Conservation (phyloP, 257 asterid species). For the Solanum clarkiae region DNA sequence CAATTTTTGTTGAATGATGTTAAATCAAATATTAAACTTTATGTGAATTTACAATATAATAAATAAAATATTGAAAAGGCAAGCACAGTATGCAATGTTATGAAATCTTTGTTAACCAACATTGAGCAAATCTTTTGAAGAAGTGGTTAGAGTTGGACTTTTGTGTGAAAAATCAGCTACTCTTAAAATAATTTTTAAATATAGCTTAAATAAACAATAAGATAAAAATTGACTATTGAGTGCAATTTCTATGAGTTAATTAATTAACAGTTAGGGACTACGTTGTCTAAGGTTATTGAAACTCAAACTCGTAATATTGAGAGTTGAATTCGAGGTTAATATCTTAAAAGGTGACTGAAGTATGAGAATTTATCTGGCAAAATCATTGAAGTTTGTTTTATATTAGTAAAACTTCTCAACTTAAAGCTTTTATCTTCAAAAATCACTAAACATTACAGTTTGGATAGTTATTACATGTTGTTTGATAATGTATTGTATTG, state of each 20-base stretch:
- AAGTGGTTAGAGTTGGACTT: background rate
- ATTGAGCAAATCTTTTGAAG: background rate
- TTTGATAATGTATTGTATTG: no score
- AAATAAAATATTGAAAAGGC: background rate
- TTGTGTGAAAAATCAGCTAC: background rate
- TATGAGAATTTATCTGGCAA: no score
- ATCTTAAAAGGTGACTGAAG: no score
- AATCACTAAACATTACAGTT: no score
- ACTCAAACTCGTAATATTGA: background rate
- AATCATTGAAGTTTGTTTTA: no score
- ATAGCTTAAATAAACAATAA: background rate
- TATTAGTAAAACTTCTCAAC: no score
- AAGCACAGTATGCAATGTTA: background rate
- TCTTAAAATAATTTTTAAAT: background rate
- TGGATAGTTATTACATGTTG: no score
- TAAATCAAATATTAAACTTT: background rate
- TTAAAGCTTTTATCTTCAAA: no score
- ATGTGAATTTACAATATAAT: background rate
- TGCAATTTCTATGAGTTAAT: background rate
- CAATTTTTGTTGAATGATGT: background rate
- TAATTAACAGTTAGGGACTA: background rate
- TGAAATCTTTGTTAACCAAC: background rate
- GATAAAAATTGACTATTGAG: background rate
- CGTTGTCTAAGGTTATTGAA: background rate
- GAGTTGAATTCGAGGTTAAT: no score